These are phyloP conservation scores for Alternaria brassicae DNA, from an alignment of 2,329 filamentous ascomycete genomes.

Conservation along the genomic window DNA sequence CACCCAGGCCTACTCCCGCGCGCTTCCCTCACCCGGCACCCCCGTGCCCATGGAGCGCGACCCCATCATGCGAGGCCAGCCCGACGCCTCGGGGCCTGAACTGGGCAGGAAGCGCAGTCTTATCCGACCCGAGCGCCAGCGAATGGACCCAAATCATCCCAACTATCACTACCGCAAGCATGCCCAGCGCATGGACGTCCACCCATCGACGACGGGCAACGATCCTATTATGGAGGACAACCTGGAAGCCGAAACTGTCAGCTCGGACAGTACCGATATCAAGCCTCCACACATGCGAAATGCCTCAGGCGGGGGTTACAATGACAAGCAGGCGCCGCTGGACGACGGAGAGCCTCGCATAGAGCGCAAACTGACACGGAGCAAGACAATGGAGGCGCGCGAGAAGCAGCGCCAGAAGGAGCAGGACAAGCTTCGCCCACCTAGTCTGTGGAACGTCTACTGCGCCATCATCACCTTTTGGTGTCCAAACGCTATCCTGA, in stretches of 20 bases:
- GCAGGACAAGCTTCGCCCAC: constrained; percentile 72
- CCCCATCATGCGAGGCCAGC: constrained; percentile 57
- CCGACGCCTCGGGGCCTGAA: constrained; percentile 54
- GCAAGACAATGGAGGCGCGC: constrained; percentile 65
- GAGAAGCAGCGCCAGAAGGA: constrained; percentile 66
- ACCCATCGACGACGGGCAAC: constrained; percentile 90
- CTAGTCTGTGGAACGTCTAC: constrained; percentile 93
- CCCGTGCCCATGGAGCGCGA: constrained; percentile 58
- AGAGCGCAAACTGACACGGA: constrained; percentile 71
- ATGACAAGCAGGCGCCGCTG: constrained; percentile 48
- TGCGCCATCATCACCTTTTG: constrained; percentile 94
- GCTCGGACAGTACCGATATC: constrained; percentile 68
- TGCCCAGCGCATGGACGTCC: constrained; percentile 88
- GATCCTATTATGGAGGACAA: constrained; percentile 83
- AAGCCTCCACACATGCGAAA: constrained; percentile 53
- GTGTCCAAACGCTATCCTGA: constrained; percentile 84
- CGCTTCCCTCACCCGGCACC: constrained; percentile 56
- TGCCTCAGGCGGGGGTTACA: constrained; percentile 49
- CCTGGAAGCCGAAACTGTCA: constrained; percentile 60
- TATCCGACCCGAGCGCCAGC: constrained; percentile 85
- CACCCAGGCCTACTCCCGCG: constrained; percentile 50
- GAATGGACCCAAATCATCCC: constrained; percentile 84
- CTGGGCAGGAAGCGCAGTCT: constrained; percentile 81
- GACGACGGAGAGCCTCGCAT: constrained; percentile 38
- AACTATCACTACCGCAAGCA: constrained; percentile 97